phyloP scores from a whole-genome alignment of 441 rosid species.

The Aleurites moluccanus region DNA sequence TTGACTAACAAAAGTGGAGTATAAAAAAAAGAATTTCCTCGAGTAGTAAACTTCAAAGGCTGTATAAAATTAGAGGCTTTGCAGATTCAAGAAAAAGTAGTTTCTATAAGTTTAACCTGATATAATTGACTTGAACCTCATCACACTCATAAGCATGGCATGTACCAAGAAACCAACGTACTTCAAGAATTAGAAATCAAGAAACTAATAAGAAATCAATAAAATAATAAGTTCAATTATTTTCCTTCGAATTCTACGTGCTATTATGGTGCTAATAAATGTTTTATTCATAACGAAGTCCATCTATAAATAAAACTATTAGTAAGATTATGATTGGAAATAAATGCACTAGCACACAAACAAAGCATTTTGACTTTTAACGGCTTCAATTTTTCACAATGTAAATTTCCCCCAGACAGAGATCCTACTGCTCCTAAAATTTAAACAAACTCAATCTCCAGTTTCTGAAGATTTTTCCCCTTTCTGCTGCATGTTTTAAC shows the following conservation, averaged over 20 bases:
- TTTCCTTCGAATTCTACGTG: not conserved
- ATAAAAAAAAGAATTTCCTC: not conserved
- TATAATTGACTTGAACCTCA: not conserved
- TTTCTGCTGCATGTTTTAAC: not conserved
- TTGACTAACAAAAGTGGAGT: not conserved
- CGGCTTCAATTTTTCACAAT: not conserved
- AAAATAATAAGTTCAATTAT: not conserved
- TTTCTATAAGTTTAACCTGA: not conserved
- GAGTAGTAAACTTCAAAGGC: not conserved
- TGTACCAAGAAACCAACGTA: not conserved
- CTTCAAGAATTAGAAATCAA: slow-evolving; percentile 1
- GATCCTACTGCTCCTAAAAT: not conserved
- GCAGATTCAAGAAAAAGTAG: slow-evolving; percentile 2
- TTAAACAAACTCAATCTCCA: not conserved
- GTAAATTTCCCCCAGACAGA: not conserved
- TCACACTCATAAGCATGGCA: not conserved
- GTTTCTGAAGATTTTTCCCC: not conserved
- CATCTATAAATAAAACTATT: not conserved
- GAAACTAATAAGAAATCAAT: too few species aligned
- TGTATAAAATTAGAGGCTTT: too few species aligned
- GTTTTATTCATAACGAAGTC: not conserved
- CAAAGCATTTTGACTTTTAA: not conserved
- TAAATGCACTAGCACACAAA: not conserved
- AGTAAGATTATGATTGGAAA: not conserved
- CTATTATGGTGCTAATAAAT: not conserved